Conservation (phyloP, 1,284 basidiomycete genomes). For the Xerocomus amazonicus region DNA sequence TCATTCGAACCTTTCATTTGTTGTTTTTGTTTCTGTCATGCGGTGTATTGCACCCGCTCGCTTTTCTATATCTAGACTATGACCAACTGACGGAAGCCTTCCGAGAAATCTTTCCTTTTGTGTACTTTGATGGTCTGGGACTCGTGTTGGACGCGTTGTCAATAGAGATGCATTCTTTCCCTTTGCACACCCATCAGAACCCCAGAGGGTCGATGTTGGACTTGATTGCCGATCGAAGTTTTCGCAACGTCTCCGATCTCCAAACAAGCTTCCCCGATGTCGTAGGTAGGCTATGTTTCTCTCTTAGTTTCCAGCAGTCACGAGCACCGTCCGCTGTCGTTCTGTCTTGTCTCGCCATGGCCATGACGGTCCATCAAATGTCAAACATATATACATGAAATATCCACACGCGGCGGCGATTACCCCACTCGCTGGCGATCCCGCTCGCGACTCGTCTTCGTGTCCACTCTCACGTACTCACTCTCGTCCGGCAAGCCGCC, state of each 20-base stretch:
- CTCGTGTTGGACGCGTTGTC: background rate
- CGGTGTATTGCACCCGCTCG: background rate
- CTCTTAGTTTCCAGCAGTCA: too few relatives aligned
- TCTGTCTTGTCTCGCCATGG: background rate
- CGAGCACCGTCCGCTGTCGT: too few relatives aligned
- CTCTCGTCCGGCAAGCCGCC: conserved; percentile 47
- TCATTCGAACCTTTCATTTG: background rate
- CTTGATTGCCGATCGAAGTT: too few relatives aligned
- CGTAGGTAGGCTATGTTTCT: too few relatives aligned
- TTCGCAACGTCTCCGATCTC: too few relatives aligned
- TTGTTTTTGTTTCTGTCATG: background rate
- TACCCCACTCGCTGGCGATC: conserved; percentile 30
- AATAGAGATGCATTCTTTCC: background rate
- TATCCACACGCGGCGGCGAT: background rate
- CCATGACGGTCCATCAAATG: background rate
- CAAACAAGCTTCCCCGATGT: too few relatives aligned
- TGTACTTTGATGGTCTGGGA: background rate
- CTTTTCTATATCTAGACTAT: background rate
- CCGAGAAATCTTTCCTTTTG: background rate
- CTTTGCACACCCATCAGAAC: background rate
- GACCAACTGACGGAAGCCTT: background rate
- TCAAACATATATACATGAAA: background rate
- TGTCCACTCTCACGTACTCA: conserved; percentile 85
- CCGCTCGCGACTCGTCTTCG: conserved; percentile 53
- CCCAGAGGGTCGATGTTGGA: too few relatives aligned